Evolutionary conservation across 306 rosid genomes (phyloP).

Genomic region (Chamaecrista fasciculata): DNA sequence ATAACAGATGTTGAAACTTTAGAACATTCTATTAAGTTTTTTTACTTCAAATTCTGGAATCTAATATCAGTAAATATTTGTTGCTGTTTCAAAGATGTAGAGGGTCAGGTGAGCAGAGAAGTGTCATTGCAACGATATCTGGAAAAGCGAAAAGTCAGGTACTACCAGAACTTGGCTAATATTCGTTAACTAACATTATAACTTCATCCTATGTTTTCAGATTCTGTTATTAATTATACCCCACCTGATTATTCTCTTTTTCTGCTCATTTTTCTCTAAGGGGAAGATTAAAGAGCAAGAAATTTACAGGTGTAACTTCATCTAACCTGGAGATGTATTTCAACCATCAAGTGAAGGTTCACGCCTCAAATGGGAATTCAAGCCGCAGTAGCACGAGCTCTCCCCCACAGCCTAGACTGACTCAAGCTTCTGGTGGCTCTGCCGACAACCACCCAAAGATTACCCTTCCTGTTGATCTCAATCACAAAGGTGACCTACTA

Average conservation of each 20-base stretch:
- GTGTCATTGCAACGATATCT: slow-evolving; percentile 79
- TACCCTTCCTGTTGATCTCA: slow-evolving; percentile 79
- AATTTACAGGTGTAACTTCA: slow-evolving; percentile 44
- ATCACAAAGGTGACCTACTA: slow-evolving; percentile 64
- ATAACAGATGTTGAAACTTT: neutral
- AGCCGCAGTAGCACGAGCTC: slow-evolving; percentile 75
- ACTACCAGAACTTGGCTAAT: slow-evolving; percentile 25
- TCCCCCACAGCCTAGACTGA: slow-evolving; percentile 67
- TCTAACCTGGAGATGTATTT: slow-evolving; percentile 71
- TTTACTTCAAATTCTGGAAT: slow-evolving; percentile 26
- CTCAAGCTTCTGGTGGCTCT: slow-evolving; percentile 52
- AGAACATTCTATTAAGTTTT: neutral
- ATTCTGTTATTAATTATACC: slow-evolving; percentile 30
- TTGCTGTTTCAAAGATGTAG: slow-evolving; percentile 61
- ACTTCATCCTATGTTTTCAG: slow-evolving; percentile 13
- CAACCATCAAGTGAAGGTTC: slow-evolving; percentile 63
- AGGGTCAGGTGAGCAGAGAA: slow-evolving; percentile 83
- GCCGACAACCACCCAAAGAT: slow-evolving; percentile 61
- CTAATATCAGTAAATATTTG: slow-evolving; percentile 19
- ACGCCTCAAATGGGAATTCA: slow-evolving; percentile 66
- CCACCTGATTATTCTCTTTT: slow-evolving; percentile 35
- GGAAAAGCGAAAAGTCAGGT: slow-evolving; percentile 97
- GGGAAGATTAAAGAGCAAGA: slow-evolving; percentile 84
- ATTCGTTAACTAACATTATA: slow-evolving; percentile 28
- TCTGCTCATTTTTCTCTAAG: slow-evolving; percentile 48